A percentile compares a stretch with the other conserved stretches of the same genome.
Conservation (phyloP, 2,329 filamentous ascomycete species). For the Hymenoscyphus fructigenus region DNA sequence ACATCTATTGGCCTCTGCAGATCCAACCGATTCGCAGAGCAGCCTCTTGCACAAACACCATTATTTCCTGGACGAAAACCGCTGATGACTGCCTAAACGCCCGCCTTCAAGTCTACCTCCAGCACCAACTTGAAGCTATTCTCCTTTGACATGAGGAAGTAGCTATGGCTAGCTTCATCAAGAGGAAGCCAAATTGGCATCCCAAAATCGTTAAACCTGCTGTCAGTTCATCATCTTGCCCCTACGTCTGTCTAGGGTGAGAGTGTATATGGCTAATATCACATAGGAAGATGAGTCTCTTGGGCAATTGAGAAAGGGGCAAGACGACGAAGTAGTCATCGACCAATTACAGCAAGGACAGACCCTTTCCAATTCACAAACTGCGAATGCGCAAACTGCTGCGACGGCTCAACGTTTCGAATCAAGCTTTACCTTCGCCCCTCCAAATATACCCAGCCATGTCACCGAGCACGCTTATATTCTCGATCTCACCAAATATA, state of each 20-base stretch:
- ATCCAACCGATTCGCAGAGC: not conserved
- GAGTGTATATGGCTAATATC: not conserved
- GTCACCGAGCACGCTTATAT: conserved; percentile 10
- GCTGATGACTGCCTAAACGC: not conserved
- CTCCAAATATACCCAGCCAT: not conserved
- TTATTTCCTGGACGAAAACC: not conserved
- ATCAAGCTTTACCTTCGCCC: conserved; percentile 14
- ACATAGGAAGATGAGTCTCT: not conserved
- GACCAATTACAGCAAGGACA: not conserved
- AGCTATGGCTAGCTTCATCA: not conserved
- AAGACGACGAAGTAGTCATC: not conserved
- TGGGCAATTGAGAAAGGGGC: not conserved
- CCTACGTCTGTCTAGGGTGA: not conserved
- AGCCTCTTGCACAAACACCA: not conserved
- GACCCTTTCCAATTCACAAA: not conserved
- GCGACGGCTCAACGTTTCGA: not conserved
- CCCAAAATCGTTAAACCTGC: not conserved
- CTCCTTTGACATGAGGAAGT: not conserved
- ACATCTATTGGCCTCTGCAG: not conserved
- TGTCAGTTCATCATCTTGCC: not conserved
- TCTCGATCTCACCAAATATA: conserved; percentile 31
- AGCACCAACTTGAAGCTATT: not conserved
- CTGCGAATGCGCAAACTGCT: not conserved
- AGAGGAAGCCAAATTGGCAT: not conserved
- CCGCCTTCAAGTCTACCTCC: not conserved